Percentiles rank a stretch among this genome's conserved stretches.
Evolutionary conservation across 257 asterid species (phyloP).

Genomic region (Nyctanthes arbortristis): DNA sequence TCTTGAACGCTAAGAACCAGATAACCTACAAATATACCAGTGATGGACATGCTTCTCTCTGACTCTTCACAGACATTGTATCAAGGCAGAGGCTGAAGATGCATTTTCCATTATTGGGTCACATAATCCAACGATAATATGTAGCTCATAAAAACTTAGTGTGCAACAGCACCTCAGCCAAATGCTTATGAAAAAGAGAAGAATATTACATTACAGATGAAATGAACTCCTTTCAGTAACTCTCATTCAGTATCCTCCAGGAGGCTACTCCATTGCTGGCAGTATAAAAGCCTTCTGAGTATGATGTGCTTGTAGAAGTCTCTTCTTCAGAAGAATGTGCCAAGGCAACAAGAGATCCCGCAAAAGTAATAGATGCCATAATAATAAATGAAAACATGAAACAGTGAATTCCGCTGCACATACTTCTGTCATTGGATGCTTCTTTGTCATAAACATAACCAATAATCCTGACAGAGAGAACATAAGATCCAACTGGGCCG

Average conservation of each 20-base stretch:
- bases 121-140: no score
- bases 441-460: conserved; percentile 73
- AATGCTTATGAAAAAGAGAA: neutral
- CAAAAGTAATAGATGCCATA: conserved; percentile 62
- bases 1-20: no score
- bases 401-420: conserved; percentile 71
- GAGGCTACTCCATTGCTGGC: conserved; percentile 29
- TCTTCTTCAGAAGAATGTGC: conserved; percentile 59
- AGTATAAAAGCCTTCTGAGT: conserved; percentile 34
- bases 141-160: neutral
- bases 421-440: conserved; percentile 37
- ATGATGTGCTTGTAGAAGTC: conserved; percentile 56
- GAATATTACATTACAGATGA: neutral
- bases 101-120: neutral
- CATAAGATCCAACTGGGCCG: conserved; percentile 74
- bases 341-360: conserved; percentile 69
- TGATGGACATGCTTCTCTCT: neutral
- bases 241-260: conserved; percentile 29
- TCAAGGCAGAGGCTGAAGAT: neutral
- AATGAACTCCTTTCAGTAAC: neutral
- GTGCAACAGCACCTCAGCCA: neutral
- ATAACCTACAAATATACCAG: neutral
- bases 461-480: conserved; percentile 72
- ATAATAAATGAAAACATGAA: conserved; percentile 66
- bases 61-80: neutral